A percentile compares a stretch with the other conserved stretches of the same genome.
Evolutionary conservation across 768 basidiomycete genomes (phyloP).

Genomic region (Tricholoma hemisulphureum): DNA sequence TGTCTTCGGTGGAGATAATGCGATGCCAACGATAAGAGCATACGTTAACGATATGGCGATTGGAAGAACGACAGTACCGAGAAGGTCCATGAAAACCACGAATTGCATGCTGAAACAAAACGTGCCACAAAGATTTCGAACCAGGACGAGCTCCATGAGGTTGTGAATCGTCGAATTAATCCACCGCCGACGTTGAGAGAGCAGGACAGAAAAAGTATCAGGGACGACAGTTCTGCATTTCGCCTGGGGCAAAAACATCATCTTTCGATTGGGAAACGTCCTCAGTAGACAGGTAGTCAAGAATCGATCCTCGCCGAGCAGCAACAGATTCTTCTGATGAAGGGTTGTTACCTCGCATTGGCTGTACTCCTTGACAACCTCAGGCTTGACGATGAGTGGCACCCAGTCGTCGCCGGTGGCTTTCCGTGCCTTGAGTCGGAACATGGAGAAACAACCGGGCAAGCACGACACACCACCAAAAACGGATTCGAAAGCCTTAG

Average conservation of each 20-base stretch:
- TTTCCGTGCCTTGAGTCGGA: conserved; percentile 92
- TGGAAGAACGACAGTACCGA: conserved; percentile 90
- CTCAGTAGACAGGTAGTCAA: conserved; percentile 93
- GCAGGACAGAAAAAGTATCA: conserved; percentile 87
- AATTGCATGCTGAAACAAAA: conserved; percentile 99
- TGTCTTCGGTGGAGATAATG: conserved; percentile 72
- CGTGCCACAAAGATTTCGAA: conserved; percentile 95
- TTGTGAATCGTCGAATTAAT: conserved; percentile 99
- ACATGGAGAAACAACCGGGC: conserved; percentile 99
- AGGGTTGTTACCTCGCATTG: conserved; percentile 91
- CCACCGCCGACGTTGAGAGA: conserved; percentile 98
- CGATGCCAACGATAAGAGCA: conserved; percentile 78
- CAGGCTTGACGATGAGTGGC: conserved; percentile 93
- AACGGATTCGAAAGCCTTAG: conserved; percentile 98
- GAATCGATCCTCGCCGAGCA: conserved; percentile 99
- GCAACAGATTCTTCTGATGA: conserved; percentile 95
- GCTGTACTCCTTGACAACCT: conserved; percentile 96
- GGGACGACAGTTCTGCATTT: conserved; percentile 93
- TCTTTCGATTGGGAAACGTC: conserved; percentile 97
- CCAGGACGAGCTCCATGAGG: conserved; percentile 96
- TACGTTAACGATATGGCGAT: conserved; percentile 92
- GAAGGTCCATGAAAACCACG: conserved; percentile 95
- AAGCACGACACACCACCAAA: conserved; percentile 99
- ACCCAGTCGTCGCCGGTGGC: conserved; percentile 92
- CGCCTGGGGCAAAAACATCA: conserved; percentile 99